Evolutionary conservation across 768 basidiomycete species (phyloP).

Genomic region (Suillus cothurnatus): DNA sequence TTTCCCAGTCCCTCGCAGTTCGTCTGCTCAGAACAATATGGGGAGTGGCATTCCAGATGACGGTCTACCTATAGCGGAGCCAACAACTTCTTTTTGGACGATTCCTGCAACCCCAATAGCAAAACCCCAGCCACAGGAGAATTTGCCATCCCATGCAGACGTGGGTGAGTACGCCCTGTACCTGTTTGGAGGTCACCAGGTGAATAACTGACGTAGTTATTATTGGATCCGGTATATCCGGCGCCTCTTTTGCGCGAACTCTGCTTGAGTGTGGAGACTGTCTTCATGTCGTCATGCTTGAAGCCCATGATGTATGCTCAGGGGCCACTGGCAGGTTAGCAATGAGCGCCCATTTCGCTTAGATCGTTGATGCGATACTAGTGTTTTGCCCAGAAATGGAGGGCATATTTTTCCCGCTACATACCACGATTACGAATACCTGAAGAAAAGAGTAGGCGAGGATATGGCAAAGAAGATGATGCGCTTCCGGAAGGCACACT

Average conservation of each 20-base stretch:
- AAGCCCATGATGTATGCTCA: conserved; percentile 60
- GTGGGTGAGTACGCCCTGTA: conserved; percentile 37
- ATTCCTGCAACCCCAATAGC: conserved; percentile 53
- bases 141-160: conserved; percentile 56
- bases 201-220: conserved; percentile 32
- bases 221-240: conserved; percentile 58
- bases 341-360: conserved; percentile 2
- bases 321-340: conserved; percentile 54
- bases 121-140: conserved; percentile 20
- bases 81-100: conserved; percentile 67
- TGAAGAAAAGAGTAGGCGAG: conserved; percentile 41
- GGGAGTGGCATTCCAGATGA: conserved; percentile 40
- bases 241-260: conserved; percentile 44
- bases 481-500: conserved; percentile 43
- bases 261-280: conserved; percentile 29
- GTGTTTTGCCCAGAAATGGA: conserved; percentile 40
- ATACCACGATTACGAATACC: conserved; percentile 45
- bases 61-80: conserved; percentile 55
- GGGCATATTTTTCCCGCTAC: conserved; percentile 53
- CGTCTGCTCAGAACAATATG: conserved; percentile 11
- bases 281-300: conserved; percentile 53
- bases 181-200: background rate
- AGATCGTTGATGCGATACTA: background rate
- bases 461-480: conserved; percentile 42
- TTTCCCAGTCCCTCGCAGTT: background rate